Evolutionary conservation across 768 basidiomycete species (phyloP).

Genomic region (Serendipita vermifera): DNA sequence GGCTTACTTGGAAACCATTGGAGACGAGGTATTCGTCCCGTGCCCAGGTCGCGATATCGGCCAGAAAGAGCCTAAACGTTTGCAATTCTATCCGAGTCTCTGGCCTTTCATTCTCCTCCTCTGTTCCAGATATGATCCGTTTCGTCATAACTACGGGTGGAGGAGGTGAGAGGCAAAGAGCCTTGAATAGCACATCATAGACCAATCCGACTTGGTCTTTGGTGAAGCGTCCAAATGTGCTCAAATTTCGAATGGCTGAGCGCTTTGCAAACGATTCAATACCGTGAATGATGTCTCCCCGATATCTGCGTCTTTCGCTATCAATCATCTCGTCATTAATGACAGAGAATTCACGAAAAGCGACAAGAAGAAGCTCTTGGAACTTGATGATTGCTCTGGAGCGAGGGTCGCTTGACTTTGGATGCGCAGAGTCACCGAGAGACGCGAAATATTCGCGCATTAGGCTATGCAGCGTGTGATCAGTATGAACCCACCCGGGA

Average conservation of each 20-base stretch:
- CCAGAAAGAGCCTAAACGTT: conserved; percentile 83
- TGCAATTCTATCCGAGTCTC: conserved; percentile 79
- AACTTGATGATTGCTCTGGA: conserved; percentile 91
- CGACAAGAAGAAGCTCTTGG: conserved; percentile 91
- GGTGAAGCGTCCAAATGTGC: conserved; percentile 60
- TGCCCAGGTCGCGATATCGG: conserved; percentile 91
- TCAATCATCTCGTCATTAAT: conserved; percentile 93
- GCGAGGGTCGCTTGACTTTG: conserved; percentile 73
- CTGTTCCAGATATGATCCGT: conserved; percentile 5
- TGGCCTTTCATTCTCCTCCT: conserved; percentile 52
- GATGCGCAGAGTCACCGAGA: conserved; percentile 88
- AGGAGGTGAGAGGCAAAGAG: conserved; percentile 57
- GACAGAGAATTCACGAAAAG: conserved; percentile 93
- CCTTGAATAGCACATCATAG: conserved; percentile 59
- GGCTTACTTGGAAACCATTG: conserved; percentile 74
- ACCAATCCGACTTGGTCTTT: conserved; percentile 81
- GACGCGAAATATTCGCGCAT: conserved; percentile 94
- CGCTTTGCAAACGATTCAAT: conserved; percentile 94
- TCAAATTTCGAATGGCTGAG: conserved; percentile 76
- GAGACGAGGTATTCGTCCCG: conserved; percentile 82
- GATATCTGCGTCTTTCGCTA: conserved; percentile 70
- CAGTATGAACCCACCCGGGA: too few relatives aligned
- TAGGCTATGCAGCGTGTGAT: conserved; percentile 47
- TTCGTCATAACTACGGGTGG: conserved; percentile 36
- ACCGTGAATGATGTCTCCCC: conserved; percentile 79